Evolutionary conservation across 129 eudicot genomes (phyloP), one percentile per base, ranked within the genome.

Genomic region (Solidago caesia): DNA sequence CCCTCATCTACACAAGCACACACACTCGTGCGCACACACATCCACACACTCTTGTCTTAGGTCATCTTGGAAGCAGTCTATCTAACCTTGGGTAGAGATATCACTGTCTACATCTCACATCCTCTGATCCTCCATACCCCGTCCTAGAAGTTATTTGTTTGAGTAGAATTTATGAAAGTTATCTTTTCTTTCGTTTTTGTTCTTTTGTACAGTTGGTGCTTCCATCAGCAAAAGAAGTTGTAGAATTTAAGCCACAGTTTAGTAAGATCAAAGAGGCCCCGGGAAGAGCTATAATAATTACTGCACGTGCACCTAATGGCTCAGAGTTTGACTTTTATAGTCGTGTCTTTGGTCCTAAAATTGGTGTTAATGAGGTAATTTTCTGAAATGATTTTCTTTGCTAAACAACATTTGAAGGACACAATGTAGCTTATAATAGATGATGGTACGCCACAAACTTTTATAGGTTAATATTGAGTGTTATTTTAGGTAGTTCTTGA

Each of bases 271-370:
- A 75, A 70, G 83, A 82, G 26, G 84, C 86, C 48, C 88, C 88
- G 5, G 86, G 84, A n/a, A 77, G 93, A 60, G 97, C 91, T 77
- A 75, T 94, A 11, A 59, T 91, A 27, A 68, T 88, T 39, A 85
- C 96, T 41, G 94, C 86, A 46, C 81, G 70, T 74, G 97, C 88
- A 25, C 90, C 90, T 1, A 46, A 79, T 21, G 96, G 72, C 48
- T 95, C 97, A 16, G 96, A 90, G 5, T 94, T 94, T 68, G 97
- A 94, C 81, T 86, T 88, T 13, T 83, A 63, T 55, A 85, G 89
- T 77, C 97, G 96, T 8, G 85, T 83, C 78, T 93, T 93, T 77
- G 77, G 81, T 81, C 98, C 98, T 8, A 88, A 93, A 62, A 64
- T 72, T n/a, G 98, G 96, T 21, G 53, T 89, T 58, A 76, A 81